Evolutionary conservation across 2,329 filamentous ascomycete genomes (phyloP), one percentile per base, ranked within the genome.

Genomic region (Tolypocladium ophioglossoides): DNA sequence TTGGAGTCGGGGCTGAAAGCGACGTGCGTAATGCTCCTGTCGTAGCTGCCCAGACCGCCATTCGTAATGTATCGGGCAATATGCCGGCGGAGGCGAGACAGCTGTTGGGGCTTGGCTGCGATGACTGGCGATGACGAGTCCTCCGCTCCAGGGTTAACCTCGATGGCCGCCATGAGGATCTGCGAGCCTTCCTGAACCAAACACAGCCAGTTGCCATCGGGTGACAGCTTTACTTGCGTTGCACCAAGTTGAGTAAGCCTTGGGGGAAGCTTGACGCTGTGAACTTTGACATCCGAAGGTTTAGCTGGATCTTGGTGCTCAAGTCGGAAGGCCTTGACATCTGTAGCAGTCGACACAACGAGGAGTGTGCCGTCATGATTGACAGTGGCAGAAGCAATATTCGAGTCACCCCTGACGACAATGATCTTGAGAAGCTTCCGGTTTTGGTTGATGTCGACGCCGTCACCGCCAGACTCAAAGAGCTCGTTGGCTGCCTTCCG

Each of bases 1-100:
- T 80, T 83, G 66, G 88, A 89, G 66, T 96, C 87, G 6, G 84
- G 76, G 11, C 91, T 91, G 68, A 97, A 96, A 2, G 85, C 78
- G 30, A 86, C 69, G 53, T 89, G 86, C 38, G 80, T 84, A 59
- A 97, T 84, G 47, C 78, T 85, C 66, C 87, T 81, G 58, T 90
- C 83, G 70, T 96, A 97, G 30, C 74, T 72, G n/a, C 86, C 86
- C 53, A 89, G 76, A 8, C 85, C 83, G 34, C 86, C 84, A 53
- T 87, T 78, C 18, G 76, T 76, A 55, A 74, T 71, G 62, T 78
- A 75, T 67, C 77, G 81, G 37, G 78, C 74, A 30, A 78, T 72
- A 44, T 78, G 72, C 37, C 82, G 78, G 54, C 74, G 68, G 53
- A 85, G 68, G 38, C 83, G 78, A 50, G 70, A 64, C 50, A 84